phyloP scores from a whole-genome alignment of 495 filamentous ascomycete genomes.

The Aspergillus kassunensis region DNA sequence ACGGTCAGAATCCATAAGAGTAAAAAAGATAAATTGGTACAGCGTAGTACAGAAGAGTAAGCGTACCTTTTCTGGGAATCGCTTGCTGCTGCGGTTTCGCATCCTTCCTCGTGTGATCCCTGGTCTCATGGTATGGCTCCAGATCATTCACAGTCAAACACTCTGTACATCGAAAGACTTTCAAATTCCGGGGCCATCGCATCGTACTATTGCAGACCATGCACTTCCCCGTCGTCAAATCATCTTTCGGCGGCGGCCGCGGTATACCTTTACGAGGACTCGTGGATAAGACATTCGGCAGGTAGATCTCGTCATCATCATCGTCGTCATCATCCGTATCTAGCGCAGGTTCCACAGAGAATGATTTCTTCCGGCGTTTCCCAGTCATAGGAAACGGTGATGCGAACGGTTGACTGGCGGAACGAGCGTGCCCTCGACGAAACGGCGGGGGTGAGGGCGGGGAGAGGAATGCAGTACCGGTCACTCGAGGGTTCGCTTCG shows the following conservation, averaged over 20 bases:
- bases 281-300: slow-evolving; percentile 22
- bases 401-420: slow-evolving; percentile 73
- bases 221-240: slow-evolving; percentile 66
- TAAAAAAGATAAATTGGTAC: slow-evolving; percentile 3
- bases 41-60: not conserved
- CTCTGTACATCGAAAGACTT: slow-evolving; percentile 76
- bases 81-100: slow-evolving; percentile 9
- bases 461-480: not conserved
- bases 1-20: slow-evolving; percentile 2
- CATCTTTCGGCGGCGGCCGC: slow-evolving; percentile 27
- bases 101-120: slow-evolving; percentile 12
- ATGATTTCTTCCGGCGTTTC: slow-evolving; percentile 46
- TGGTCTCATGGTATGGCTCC: slow-evolving; percentile 40
- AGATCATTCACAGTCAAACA: slow-evolving; percentile 88
- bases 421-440: slow-evolving; percentile 56
- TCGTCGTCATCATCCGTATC: slow-evolving; percentile 45
- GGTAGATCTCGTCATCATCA: slow-evolving; percentile 34
- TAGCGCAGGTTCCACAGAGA: slow-evolving; percentile 26
- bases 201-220: slow-evolving; percentile 79
- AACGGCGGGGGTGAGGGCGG: slow-evolving; percentile 20
- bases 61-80: slow-evolving; percentile 25
- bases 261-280: slow-evolving; percentile 32
- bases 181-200: slow-evolving; percentile 74
- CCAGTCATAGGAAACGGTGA: slow-evolving; percentile 52
- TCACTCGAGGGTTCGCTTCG: not conserved